phyloP scores from a whole-genome alignment of 1,284 basidiomycete species.

The Sporisorium exsertum region DNA sequence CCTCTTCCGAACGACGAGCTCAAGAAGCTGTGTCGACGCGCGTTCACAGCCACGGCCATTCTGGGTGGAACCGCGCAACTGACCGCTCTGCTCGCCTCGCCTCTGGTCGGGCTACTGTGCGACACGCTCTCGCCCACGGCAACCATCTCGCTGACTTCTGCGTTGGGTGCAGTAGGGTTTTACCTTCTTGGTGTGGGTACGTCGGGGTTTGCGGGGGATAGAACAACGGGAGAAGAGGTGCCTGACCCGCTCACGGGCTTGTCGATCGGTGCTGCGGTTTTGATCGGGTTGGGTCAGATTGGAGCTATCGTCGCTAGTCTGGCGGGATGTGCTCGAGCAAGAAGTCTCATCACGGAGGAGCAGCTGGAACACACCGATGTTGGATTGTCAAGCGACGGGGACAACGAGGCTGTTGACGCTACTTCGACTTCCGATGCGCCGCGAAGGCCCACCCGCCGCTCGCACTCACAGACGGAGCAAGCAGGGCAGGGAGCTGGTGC shows the following conservation, averaged over 20 bases:
- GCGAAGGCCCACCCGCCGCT: neutral
- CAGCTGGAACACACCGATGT: neutral
- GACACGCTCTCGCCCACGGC: slow-evolving; percentile 38
- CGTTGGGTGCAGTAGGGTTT: slow-evolving; percentile 40
- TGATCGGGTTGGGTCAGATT: slow-evolving; percentile 52
- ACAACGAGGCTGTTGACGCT: slow-evolving; percentile 3
- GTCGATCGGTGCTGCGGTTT: slow-evolving; percentile 43
- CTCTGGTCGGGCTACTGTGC: slow-evolving; percentile 46
- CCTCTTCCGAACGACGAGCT: slow-evolving; percentile 49
- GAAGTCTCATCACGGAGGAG: slow-evolving; percentile 11
- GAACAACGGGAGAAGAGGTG: slow-evolving; percentile 30
- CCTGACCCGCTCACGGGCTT: slow-evolving; percentile 37
- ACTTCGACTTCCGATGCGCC: slow-evolving; percentile 7
- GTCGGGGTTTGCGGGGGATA: slow-evolving; percentile 27
- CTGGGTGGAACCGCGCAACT: slow-evolving; percentile 53
- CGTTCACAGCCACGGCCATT: slow-evolving; percentile 52
- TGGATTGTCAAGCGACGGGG: neutral
- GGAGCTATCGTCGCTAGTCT: slow-evolving; percentile 53
- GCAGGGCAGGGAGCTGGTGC: slow-evolving; percentile 38
- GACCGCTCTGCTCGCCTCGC: slow-evolving; percentile 46
- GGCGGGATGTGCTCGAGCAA: slow-evolving; percentile 44
- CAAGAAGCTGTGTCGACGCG: slow-evolving; percentile 52
- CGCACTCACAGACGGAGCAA: neutral
- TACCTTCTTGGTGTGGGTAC: slow-evolving; percentile 40
- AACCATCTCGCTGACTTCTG: slow-evolving; percentile 39